These are phyloP conservation scores for Trichoderma atroviride DNA, from an alignment of 2,329 filamentous ascomycete genomes.

Conservation along the genomic window DNA sequence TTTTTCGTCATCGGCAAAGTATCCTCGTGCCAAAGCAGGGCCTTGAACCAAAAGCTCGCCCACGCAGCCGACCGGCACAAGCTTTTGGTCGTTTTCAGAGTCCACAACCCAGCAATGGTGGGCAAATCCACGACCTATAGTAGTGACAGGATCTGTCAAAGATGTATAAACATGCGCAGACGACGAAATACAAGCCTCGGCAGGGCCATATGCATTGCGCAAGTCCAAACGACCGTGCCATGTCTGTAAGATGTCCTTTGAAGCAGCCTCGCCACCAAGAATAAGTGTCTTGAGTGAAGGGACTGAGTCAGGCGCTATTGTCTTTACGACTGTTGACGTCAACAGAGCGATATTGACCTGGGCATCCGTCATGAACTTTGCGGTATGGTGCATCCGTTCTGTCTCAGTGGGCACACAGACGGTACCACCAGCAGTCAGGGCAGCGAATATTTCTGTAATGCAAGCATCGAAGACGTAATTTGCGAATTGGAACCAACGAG, in stretches of 20 bases:
- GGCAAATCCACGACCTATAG: slow-evolving; percentile 23
- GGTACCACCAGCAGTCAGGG: neutral
- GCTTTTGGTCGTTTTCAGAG: slow-evolving; percentile 27
- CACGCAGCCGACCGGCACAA: slow-evolving; percentile 31
- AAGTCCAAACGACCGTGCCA: slow-evolving; percentile 29
- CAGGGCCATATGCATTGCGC: slow-evolving; percentile 31
- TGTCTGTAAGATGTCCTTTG: slow-evolving; percentile 34
- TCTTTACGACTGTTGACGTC: slow-evolving; percentile 26
- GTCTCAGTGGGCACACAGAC: slow-evolving; percentile 20
- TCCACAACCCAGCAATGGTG: slow-evolving; percentile 31
- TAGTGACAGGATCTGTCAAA: neutral
- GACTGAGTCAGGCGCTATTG: slow-evolving; percentile 1
- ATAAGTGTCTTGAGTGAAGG: slow-evolving; percentile 26
- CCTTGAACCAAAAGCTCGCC: slow-evolving; percentile 34
- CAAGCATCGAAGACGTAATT: slow-evolving; percentile 24
- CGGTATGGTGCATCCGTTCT: neutral
- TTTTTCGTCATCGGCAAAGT: slow-evolving; percentile 31
- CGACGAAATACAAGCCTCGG: slow-evolving; percentile 26
- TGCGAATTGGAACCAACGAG: slow-evolving; percentile 25
- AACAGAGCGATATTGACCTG: slow-evolving; percentile 25
- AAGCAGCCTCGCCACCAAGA: slow-evolving; percentile 33
- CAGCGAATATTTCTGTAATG: slow-evolving; percentile 22
- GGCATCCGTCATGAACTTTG: slow-evolving; percentile 10
- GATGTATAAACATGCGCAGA: neutral
- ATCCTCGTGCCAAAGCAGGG: slow-evolving; percentile 29